Percentiles rank a stretch among this genome's conserved stretches.
Conservation (phyloP, 2,329 filamentous ascomycete genomes). For the Pestalotiopsis sp. region DNA sequence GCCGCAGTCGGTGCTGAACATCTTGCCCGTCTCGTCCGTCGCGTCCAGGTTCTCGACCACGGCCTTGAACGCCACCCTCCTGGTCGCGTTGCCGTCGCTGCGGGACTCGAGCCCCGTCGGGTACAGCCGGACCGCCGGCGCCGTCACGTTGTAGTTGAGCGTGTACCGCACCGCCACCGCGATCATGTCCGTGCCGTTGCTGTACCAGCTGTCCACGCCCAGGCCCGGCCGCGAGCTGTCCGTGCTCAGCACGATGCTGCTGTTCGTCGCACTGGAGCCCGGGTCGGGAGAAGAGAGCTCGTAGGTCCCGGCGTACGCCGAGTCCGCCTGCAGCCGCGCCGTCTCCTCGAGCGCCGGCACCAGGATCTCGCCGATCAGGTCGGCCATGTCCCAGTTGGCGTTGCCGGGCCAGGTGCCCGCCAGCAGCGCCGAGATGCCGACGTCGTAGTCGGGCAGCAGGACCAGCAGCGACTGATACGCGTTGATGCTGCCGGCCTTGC, state of each 20-base stretch:
- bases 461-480: slow-evolving; percentile 28
- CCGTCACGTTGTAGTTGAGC: slow-evolving; percentile 27
- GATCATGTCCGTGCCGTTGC: slow-evolving; percentile 32
- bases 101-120: slow-evolving; percentile 27
- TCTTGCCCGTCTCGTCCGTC: slow-evolving; percentile 19
- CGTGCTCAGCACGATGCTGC: slow-evolving; percentile 24
- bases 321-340: slow-evolving; percentile 24
- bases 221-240: slow-evolving; percentile 26
- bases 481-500: slow-evolving; percentile 32
- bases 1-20: slow-evolving; percentile 33
- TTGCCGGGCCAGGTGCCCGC: slow-evolving; percentile 31
- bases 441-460: slow-evolving; percentile 31
- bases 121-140: slow-evolving; percentile 28
- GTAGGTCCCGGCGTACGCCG: slow-evolving; percentile 25
- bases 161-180: slow-evolving; percentile 26
- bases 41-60: slow-evolving; percentile 28
- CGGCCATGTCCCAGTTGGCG: slow-evolving; percentile 32
- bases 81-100: slow-evolving; percentile 12
- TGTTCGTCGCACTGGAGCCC: neutral
- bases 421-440: slow-evolving; percentile 27
- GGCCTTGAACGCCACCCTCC: slow-evolving; percentile 26
- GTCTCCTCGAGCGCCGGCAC: slow-evolving; percentile 28
- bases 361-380: slow-evolving; percentile 24
- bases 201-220: slow-evolving; percentile 27
- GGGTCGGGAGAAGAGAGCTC: neutral